Evolutionary conservation across 768 basidiomycete species (phyloP), one percentile per base, ranked within the genome.

Genomic region (Suillus americanus): DNA sequence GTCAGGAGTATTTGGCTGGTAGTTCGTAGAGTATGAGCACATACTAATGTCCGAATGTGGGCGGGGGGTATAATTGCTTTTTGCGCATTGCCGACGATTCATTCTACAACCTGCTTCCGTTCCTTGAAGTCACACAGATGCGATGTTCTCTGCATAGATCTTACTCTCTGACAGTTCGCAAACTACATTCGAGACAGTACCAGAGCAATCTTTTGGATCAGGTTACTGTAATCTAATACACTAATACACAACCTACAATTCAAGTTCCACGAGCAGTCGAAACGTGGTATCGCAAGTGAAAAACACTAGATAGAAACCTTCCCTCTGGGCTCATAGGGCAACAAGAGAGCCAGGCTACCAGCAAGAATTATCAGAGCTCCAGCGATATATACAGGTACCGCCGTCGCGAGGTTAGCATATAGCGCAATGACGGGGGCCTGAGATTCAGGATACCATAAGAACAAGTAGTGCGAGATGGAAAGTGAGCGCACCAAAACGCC

Each of bases 241-340:
- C 38, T 57, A 28, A 6, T 10, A 23, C 7, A 37, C 8, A 4
- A 16, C 23, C 37, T 23, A 38, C 37, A 38, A 40, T 18, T 18
- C 25, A 40, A 28, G 56, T 57, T 40, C 38, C 16, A 38, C 37
- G 1, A 57, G 23, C 14, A 40, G 12, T 38, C 23, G 23, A 56
- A 38, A 28, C 23, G 9, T 10, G 16, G 38, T 38, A 40, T 57
- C 2, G 4, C 7, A 25, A 9, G 25, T 5, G 9, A 25, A 57
- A 38, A 57, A 25, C 9, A 66, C 71, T 79, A 91, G 71, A 90
- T 84, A 56, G 88, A 87, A 37, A 86, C 87, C 69, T 85, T 89
- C n/a, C 91, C 91, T 69, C 86, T 77, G 0, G 90, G 87, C 73
- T 93, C 90, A 66, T 87, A 92, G 0, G 91, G 92, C 23, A 94